Evolutionary conservation across 2,329 filamentous ascomycete species (phyloP), one percentile per base, ranked within the genome.

Genomic region (Didymella arachidicola): DNA sequence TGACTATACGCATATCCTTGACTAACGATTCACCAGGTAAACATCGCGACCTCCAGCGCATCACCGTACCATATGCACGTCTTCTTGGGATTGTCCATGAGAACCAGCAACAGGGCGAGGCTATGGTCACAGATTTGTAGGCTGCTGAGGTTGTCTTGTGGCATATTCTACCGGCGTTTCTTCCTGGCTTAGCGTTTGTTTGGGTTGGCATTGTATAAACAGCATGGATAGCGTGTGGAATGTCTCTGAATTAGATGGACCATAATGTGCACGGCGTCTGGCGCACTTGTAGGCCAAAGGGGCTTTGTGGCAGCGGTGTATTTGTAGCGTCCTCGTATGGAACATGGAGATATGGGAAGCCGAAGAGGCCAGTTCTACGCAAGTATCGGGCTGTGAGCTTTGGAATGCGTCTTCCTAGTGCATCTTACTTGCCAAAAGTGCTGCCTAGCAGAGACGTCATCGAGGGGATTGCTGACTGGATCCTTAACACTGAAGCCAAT

Each of bases 11-110:
- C 42, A 14, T 10, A 18, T 5, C 2, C 36, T 55, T 69, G 51
- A 69, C 42, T 62, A 60, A 78, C 83, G 75, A 82, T 70, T 26
- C 3, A 30, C 38, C 67, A 96, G 93, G 92, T 59, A 98, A 98
- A 87, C 94, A 95, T 78, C 89, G 95, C 56, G 96, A 98, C 73
- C 82, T 99, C 29, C 95, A 99, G 77, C 86, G 95, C 26, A 85
- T 97, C 41, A 97, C 92, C n/a, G 91, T 97, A 26, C 94, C 96
- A 62, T 98, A 98, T 76, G 94, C 94, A 12, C 87, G 91, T n/a
- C 63, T 78, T 7, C 72, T 78, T 1, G 72, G 69, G 12, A 69
- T 77, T 30, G 67, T 78, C 0, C 61, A 71, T 14, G 72, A 74
- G 29, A 65, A 64, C 3, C 66, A 67, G 50, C 61, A 59, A 18